These are phyloP conservation scores for Porodaedalea pini DNA, from an alignment of 1,284 basidiomycete genomes.

Conservation along the genomic window DNA sequence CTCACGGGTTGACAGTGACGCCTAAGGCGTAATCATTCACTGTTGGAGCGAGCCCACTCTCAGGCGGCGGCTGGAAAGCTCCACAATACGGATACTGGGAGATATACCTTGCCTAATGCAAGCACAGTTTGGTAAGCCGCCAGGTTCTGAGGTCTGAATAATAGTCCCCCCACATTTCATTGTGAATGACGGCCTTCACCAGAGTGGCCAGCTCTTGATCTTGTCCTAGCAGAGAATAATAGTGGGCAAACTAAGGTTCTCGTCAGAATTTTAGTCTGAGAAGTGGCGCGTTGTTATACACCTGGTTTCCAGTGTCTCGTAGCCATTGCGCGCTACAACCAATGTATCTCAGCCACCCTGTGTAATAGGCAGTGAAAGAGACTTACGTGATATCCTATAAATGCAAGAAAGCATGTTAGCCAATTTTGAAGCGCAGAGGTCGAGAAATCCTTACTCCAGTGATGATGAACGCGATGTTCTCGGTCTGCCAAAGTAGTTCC, in stretches of 20 bases:
- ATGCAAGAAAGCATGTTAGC: constrained; percentile 11
- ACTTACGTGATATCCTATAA: constrained; percentile 62
- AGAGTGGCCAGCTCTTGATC: constrained; percentile 59
- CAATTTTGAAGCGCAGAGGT: neutral
- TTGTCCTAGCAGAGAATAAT: constrained; percentile 50
- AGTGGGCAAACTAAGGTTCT: constrained; percentile 64
- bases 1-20: constrained; percentile 69
- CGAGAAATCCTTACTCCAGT: constrained; percentile 49
- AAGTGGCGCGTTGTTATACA: too few relatives aligned
- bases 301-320: constrained; percentile 75
- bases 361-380: neutral
- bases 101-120: constrained; percentile 58
- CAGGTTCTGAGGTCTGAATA: neutral
- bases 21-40: constrained; percentile 63
- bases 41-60: constrained; percentile 58
- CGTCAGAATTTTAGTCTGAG: too few relatives aligned
- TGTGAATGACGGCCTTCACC: constrained; percentile 73
- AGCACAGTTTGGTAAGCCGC: neutral
- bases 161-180: constrained; percentile 38
- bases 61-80: constrained; percentile 72
- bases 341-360: neutral
- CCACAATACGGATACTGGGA: constrained; percentile 71
- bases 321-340: constrained; percentile 45
- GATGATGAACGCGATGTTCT: constrained; percentile 73
- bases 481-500: constrained; percentile 37